Evolutionary conservation across 106 monocot species (phyloP).

Genomic region (Dioscorea dumetorum): DNA sequence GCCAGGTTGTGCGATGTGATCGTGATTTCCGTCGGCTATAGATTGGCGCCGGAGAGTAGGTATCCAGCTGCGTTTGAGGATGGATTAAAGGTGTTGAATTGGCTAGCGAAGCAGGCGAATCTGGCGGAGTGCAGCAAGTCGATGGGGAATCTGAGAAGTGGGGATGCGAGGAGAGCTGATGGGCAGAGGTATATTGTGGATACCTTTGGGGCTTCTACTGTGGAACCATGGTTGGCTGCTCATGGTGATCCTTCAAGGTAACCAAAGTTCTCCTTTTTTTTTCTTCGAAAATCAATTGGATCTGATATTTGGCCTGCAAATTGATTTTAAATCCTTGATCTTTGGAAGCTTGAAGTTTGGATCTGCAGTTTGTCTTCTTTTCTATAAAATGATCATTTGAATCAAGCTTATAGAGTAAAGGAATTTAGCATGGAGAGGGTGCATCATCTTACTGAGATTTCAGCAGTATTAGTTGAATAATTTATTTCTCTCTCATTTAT

Average conservation of each 20-base stretch:
- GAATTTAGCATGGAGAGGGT: no score
- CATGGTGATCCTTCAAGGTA: slow-evolving; percentile 85
- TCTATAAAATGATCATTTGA: no score
- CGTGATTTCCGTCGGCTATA: slow-evolving; percentile 85
- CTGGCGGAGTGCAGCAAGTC: slow-evolving; percentile 68
- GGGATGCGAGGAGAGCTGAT: slow-evolving; percentile 22
- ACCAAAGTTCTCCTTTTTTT: no score
- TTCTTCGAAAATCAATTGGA: neutral
- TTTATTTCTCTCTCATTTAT: no score
- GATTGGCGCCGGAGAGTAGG: slow-evolving; percentile 84
- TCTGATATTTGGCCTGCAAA: neutral
- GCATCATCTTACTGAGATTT: no score
- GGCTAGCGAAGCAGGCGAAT: slow-evolving; percentile 91
- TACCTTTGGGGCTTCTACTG: slow-evolving; percentile 61
- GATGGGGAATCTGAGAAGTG: slow-evolving; percentile 14
- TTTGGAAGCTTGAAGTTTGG: no score
- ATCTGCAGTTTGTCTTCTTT: no score
- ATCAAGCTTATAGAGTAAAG: no score
- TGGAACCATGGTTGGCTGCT: slow-evolving; percentile 91
- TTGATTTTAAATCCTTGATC: no score
- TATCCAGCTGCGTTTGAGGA: slow-evolving; percentile 93
- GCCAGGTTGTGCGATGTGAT: slow-evolving; percentile 69
- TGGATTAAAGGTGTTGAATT: slow-evolving; percentile 67
- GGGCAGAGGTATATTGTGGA: slow-evolving; percentile 36
- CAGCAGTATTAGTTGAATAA: no score